Base-by-base conservation (phyloP, 306 rosid species). In the Rosa multiflora region DNA sequence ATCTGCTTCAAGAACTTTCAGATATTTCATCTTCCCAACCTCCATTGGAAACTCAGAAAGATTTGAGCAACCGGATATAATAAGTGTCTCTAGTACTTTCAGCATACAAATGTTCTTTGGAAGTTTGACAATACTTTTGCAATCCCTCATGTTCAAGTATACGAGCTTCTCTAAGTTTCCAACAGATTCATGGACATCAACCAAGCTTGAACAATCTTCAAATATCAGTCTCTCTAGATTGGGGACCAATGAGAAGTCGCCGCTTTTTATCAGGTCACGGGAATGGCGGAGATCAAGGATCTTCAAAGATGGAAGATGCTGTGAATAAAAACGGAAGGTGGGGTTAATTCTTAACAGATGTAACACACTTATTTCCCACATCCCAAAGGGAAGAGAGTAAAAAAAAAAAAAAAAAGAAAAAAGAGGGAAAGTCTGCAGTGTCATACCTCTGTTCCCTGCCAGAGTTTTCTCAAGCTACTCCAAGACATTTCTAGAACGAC, bases 251-350 rank as follows among this genome's bases (percentile, higher is more conserved):
- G 71, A 70, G 72, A 79, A 79, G 51, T 72, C 59, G 13, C 71
- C 32, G 1, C 29, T 46, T 20, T 61, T 39, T 10, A 3, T 48
- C 4, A 79, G 77, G 40, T 8, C 6, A 20, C 14, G 9, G 29
- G 72, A 79, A 47, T 79, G 82, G 14, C 77, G 37, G 4, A 79
- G 43, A 4, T 79, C 48, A 58, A 79, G 66, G 47, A n/a, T 20
- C 35, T 79, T 79, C 47, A 79, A 35, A 0, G 32, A 58, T 20
- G 63, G 63, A 21, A 40, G 43, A 3, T 40, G 4, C 43, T 40
- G 43, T 29, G 32, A 29, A 29, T 29, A 29, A 29, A 29, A 29
- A 29, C 32, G 32, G 32, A 29, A 29, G 32, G 32, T 29, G 32
- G 32, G 32, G 32, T 29, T 29, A 29, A 29, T 29, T 29, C 32